phyloP scores from a whole-genome alignment of 805 yeast species.

The Candida boleticola region DNA sequence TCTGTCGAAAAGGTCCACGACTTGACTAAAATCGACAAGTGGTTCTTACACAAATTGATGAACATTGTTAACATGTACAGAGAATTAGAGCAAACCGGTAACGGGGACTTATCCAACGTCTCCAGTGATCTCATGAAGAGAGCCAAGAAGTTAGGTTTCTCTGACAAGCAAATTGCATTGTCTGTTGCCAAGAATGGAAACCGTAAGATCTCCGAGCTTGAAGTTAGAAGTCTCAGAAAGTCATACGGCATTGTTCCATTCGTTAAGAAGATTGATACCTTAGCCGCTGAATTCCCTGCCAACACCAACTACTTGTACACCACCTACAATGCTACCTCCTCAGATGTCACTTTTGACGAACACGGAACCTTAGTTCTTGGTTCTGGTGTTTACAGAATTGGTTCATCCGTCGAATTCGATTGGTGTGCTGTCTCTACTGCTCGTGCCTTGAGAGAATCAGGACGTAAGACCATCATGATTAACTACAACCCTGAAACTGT shows the following conservation, averaged over 20 bases:
- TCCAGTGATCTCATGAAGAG: conserved; percentile 67
- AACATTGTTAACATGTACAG: conserved; percentile 89
- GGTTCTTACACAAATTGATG: conserved; percentile 92
- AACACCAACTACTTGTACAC: conserved; percentile 93
- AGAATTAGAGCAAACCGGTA: conserved; percentile 64
- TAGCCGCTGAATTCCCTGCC: conserved; percentile 99
- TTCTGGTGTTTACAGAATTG: conserved; percentile 98
- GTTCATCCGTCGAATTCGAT: conserved; percentile 97
- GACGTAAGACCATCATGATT: conserved; percentile 90
- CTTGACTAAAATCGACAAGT: conserved; percentile 86
- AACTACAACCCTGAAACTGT: conserved; percentile 99
- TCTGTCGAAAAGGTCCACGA: conserved; percentile 91
- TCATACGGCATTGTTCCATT: conserved; percentile 80
- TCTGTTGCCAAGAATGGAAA: conserved; percentile 47
- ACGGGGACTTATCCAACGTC: conserved; percentile 48
- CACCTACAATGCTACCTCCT: conserved; percentile 86
- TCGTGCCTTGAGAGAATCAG: conserved; percentile 83
- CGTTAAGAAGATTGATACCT: conserved; percentile 94
- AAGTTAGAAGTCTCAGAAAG: conserved; percentile 81
- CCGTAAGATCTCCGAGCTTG: conserved; percentile 54
- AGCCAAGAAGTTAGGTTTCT: conserved; percentile 92
- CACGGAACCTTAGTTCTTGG: conserved; percentile 94
- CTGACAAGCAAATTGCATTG: conserved; percentile 87
- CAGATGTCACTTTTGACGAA: conserved; percentile 83
- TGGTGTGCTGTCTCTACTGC: conserved; percentile 99